A percentile compares a stretch with the other conserved stretches of the same genome.
These are phyloP conservation scores for Pyrenochaeta sp. DNA, from an alignment of 2,329 filamentous ascomycete genomes.

Conservation along the genomic window DNA sequence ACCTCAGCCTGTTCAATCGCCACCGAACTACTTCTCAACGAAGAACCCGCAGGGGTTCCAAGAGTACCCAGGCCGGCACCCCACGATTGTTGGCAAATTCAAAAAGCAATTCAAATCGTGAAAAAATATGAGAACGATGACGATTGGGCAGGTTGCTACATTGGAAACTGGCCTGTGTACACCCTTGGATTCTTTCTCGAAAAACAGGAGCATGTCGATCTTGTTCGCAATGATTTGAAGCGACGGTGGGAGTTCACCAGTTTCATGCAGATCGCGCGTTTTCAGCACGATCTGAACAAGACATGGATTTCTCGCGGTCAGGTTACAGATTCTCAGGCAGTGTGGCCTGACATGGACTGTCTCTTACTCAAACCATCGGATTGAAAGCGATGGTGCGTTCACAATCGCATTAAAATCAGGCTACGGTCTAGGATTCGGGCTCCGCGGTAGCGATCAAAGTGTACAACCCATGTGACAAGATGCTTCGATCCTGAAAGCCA, in stretches of 20 bases:
- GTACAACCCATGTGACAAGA: no score
- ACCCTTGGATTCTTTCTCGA: slow-evolving; percentile 17
- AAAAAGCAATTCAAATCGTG: slow-evolving; percentile 14
- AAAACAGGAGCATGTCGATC: slow-evolving; percentile 6
- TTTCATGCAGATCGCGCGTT: slow-evolving; percentile 14
- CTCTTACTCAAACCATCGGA: no score
- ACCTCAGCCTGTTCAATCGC: background rate
- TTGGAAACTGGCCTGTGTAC: slow-evolving; percentile 22
- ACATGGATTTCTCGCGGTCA: slow-evolving; percentile 8
- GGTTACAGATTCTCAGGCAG: background rate
- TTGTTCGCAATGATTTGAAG: slow-evolving; percentile 11
- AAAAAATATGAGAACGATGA: slow-evolving; percentile 5
- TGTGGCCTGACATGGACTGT: background rate
- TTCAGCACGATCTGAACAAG: slow-evolving; percentile 12
- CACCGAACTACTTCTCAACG: no score
- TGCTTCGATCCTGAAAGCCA: no score
- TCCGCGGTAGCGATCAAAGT: no score
- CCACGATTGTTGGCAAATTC: slow-evolving; percentile 16
- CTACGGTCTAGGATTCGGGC: no score
- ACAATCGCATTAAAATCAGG: no score
- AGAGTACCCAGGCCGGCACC: slow-evolving; percentile 6
- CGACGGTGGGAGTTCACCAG: slow-evolving; percentile 13
- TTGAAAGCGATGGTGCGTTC: no score
- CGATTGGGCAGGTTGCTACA: slow-evolving; percentile 15
- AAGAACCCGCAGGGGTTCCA: background rate